Conservation (phyloP, 805 yeast species). For the Candida arabinofermentans region DNA sequence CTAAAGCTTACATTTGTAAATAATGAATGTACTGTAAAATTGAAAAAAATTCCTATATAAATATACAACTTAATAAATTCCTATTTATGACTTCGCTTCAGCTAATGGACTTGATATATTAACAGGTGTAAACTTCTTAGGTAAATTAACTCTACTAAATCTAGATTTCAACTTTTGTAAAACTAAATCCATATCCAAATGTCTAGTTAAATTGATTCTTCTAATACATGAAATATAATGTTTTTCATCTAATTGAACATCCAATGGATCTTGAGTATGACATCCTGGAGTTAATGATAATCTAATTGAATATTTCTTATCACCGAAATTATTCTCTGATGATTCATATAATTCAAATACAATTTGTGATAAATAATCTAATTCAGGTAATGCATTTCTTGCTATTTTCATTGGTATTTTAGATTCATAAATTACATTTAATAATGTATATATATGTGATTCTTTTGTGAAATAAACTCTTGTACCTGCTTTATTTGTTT, state of each 20-base stretch:
- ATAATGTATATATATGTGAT: conserved; percentile 89
- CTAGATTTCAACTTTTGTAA: conserved; percentile 75
- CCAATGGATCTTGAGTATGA: conserved; percentile 96
- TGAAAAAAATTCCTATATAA: not conserved
- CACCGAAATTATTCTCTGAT: conserved; percentile 60
- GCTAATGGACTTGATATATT: conserved; percentile 60
- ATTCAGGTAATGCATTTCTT: conserved; percentile 91
- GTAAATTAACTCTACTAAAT: conserved; percentile 83
- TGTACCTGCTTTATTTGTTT: conserved; percentile 75
- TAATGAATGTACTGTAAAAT: not conserved
- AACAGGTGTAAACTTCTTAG: conserved; percentile 87
- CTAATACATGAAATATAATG: conserved; percentile 97
- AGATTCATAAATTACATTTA: conserved; percentile 87
- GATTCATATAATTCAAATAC: conserved; percentile 90
- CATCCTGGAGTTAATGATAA: conserved; percentile 96
- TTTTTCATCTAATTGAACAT: conserved; percentile 91
- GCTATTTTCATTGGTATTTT: conserved; percentile 94
- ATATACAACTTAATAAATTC: not conserved
- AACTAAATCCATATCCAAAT: conserved; percentile 87
- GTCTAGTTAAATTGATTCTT: conserved; percentile 83
- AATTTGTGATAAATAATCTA: conserved; percentile 92
- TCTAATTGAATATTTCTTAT: conserved; percentile 84
- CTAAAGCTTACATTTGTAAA: not conserved
- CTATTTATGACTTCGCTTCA: conserved; percentile 9
- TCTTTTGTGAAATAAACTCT: conserved; percentile 95